Evolutionary conservation across 2,329 filamentous ascomycete genomes (phyloP).

Genomic region (Phialophora expanda): DNA sequence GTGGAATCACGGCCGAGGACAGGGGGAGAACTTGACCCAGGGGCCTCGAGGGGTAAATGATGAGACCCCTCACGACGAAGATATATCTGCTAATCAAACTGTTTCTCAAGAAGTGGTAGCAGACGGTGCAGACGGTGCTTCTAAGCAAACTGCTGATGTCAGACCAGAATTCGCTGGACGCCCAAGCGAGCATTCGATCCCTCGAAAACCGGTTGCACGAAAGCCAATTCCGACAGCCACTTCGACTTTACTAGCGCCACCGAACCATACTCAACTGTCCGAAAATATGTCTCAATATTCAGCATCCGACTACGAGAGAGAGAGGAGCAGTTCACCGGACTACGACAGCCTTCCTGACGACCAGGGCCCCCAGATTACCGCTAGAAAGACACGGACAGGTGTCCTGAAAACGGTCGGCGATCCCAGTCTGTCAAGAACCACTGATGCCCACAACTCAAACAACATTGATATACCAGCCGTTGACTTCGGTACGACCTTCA

Average conservation of each 20-base stretch:
- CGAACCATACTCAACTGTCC: conserved; percentile 47
- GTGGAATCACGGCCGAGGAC: conserved; percentile 46
- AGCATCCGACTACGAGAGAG: conserved; percentile 60
- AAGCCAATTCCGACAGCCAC: conserved; percentile 32
- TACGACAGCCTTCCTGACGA: conserved; percentile 73
- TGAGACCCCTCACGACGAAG: conserved; percentile 39
- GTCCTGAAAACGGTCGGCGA: conserved; percentile 73
- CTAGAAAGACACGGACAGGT: conserved; percentile 71
- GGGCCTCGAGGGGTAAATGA: conserved; percentile 51
- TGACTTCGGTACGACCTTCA: conserved; percentile 84
- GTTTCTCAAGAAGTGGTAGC: conserved; percentile 41
- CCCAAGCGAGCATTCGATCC: conserved; percentile 50
- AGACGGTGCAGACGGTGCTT: conserved; percentile 38
- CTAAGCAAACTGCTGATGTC: conserved; percentile 30
- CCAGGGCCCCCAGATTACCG: conserved; percentile 43
- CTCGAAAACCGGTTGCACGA: conserved; percentile 60
- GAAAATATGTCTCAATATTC: conserved; percentile 32
- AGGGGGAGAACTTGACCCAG: conserved; percentile 44
- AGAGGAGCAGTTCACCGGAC: conserved; percentile 71
- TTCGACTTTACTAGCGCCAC: conserved; percentile 21
- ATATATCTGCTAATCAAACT: conserved; percentile 37
- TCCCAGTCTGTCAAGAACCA: conserved; percentile 51
- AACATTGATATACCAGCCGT: conserved; percentile 67
- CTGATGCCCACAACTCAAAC: conserved; percentile 47
- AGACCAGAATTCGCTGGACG: conserved; percentile 21